Conservation (phyloP, 768 basidiomycete genomes). For the Naganishia onofrii region DNA sequence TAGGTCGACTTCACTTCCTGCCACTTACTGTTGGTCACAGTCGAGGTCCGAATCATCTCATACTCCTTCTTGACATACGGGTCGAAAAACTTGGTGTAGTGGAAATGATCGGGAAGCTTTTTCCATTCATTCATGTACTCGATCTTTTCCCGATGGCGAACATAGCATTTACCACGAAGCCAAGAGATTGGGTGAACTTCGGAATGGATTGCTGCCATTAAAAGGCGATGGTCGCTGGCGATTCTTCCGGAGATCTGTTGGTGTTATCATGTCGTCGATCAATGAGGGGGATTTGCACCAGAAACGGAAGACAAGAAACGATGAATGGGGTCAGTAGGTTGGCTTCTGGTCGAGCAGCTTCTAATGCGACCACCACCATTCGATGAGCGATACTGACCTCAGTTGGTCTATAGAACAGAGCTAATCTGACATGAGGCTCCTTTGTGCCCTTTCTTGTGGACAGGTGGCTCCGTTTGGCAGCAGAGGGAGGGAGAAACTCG, state of each 20-base stretch:
- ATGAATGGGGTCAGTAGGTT: constrained; percentile 2
- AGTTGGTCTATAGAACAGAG: constrained; percentile 94
- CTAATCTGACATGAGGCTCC: constrained; percentile 69
- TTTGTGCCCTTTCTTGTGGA: constrained; percentile 27
- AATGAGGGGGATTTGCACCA: background rate
- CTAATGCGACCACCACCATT: background rate
- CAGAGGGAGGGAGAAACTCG: constrained; percentile 85
- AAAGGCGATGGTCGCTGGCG: constrained; percentile 82
- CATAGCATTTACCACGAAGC: constrained; percentile 86
- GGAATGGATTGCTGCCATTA: constrained; percentile 92
- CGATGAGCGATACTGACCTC: constrained; percentile 55
- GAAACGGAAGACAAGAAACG: constrained; percentile 6
- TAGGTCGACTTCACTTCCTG: too few relatives aligned
- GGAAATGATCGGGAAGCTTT: constrained; percentile 89
- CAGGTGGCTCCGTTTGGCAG: constrained; percentile 55
- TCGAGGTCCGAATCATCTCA: constrained; percentile 82
- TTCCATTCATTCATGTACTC: constrained; percentile 90
- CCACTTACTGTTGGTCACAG: constrained; percentile 80
- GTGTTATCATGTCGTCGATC: background rate
- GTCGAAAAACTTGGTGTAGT: constrained; percentile 92
- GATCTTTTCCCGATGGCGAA: constrained; percentile 92
- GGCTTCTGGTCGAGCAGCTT: background rate
- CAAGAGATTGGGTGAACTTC: constrained; percentile 94
- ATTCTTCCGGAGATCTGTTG: constrained; percentile 77
- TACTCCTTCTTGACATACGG: constrained; percentile 98